These are phyloP conservation scores for Scleromitrula shiraiana DNA, from an alignment of 2,329 filamentous ascomycete genomes.

Conservation along the genomic window DNA sequence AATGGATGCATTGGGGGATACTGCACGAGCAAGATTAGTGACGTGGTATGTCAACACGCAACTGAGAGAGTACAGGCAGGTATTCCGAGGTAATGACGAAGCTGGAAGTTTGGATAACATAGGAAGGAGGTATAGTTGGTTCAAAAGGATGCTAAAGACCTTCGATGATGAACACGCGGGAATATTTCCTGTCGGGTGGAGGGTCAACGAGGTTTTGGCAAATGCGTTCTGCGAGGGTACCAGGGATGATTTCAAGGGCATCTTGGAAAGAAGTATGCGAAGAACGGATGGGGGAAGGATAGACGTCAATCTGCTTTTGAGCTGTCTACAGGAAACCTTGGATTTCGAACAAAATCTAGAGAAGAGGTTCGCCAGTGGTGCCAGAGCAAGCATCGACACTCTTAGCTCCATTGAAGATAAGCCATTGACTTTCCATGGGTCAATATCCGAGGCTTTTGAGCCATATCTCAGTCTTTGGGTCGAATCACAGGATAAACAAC, in stretches of 20 bases:
- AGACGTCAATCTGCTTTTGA: conserved; percentile 82
- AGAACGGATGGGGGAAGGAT: conserved; percentile 68
- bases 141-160: conserved; percentile 88
- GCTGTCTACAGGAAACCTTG: conserved; percentile 88
- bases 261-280: conserved; percentile 80
- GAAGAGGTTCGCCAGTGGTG: conserved; percentile 65
- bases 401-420: conserved; percentile 72
- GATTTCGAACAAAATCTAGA: conserved; percentile 94
- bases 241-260: conserved; percentile 88
- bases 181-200: conserved; percentile 84
- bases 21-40: conserved; percentile 71
- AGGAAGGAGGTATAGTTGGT: conserved; percentile 89
- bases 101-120: conserved; percentile 96
- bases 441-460: conserved; percentile 94
- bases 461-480: conserved; percentile 97
- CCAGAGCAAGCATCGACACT: conserved; percentile 80
- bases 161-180: conserved; percentile 88
- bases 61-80: conserved; percentile 86
- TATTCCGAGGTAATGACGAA: conserved; percentile 94
- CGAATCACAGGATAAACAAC: conserved; percentile 85
- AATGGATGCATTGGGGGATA: conserved; percentile 88
- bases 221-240: conserved; percentile 95
- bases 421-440: conserved; percentile 72
- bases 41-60: conserved; percentile 99
- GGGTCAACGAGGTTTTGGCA: conserved; percentile 80